A percentile compares a stretch with the other conserved stretches of the same genome.
phyloP scores from a whole-genome alignment of 305 asterid genomes.

The Rubia peregrina region DNA sequence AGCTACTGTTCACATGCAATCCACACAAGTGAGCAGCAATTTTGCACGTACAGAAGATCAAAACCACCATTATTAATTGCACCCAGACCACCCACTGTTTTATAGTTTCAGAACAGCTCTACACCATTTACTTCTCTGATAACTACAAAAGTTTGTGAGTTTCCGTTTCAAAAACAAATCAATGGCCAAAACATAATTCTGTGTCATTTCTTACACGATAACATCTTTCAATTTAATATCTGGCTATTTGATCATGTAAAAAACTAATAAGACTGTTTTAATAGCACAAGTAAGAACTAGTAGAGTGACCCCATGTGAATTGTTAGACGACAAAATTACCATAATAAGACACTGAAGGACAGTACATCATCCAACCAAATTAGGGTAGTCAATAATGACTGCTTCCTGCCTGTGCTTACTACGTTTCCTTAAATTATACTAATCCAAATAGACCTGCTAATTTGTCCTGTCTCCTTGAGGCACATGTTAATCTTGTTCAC shows the following conservation, averaged over 20 bases:
- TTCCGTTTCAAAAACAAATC: neutral
- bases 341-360: conserved; percentile 1
- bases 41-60: conserved; percentile 11
- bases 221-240: neutral
- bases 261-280: too few species aligned
- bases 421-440: neutral
- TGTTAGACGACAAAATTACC: neutral
- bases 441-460: neutral
- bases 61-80: neutral
- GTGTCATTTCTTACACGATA: neutral
- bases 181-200: too few species aligned
- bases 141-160: neutral
- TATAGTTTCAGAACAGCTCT: neutral
- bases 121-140: neutral
- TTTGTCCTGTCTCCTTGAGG: neutral
- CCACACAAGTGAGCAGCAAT: neutral
- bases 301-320: neutral
- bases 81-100: neutral
- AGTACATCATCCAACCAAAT: conserved; percentile 2
- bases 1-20: neutral
- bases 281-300: too few species aligned
- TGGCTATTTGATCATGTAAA: neutral
- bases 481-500: neutral
- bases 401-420: conserved; percentile 1
- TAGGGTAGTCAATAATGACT: conserved; percentile 15